phyloP scores from a whole-genome alignment of 352 stramenopile genomes.

The Phytophthora chlamydospora region DNA sequence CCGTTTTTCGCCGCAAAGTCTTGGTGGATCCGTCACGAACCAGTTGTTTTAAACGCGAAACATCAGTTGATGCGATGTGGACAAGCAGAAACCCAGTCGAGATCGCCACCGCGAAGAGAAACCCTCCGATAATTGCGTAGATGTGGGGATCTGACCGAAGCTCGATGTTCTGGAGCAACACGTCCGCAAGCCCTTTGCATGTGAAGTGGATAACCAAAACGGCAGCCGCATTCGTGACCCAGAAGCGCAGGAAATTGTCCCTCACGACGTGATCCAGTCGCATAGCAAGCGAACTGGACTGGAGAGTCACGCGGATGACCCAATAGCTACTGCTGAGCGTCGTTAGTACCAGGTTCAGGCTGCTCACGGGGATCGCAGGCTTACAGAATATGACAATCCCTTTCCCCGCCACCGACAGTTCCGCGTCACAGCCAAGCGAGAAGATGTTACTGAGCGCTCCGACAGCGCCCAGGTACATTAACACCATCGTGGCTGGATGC shows the following conservation, averaged over 20 bases:
- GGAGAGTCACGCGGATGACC: slow-evolving; percentile 44
- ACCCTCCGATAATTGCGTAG: slow-evolving; percentile 37
- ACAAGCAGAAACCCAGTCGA: slow-evolving; percentile 34
- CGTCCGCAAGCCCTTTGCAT: slow-evolving; percentile 32
- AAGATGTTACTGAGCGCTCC: slow-evolving; percentile 55
- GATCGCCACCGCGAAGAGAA: slow-evolving; percentile 31
- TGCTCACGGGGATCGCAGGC: slow-evolving; percentile 38
- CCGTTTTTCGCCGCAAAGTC: slow-evolving; percentile 1
- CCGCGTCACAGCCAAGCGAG: slow-evolving; percentile 34
- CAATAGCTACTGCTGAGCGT: slow-evolving; percentile 47
- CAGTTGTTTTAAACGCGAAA: not conserved
- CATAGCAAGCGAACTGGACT: slow-evolving; percentile 32
- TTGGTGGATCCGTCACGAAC: not conserved
- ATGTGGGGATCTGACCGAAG: slow-evolving; percentile 43
- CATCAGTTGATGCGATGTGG: slow-evolving; percentile 16
- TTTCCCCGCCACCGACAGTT: slow-evolving; percentile 19
- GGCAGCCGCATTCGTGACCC: slow-evolving; percentile 24
- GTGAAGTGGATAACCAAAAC: slow-evolving; percentile 39
- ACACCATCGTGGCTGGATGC: slow-evolving; percentile 37
- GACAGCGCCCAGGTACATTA: slow-evolving; percentile 47
- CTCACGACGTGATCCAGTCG: slow-evolving; percentile 30
- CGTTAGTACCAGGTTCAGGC: slow-evolving; percentile 37
- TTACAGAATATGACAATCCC: slow-evolving; percentile 43
- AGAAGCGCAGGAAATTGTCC: slow-evolving; percentile 33
- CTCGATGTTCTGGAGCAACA: slow-evolving; percentile 29